These are phyloP conservation scores for Diaporthe sp. DNA, from an alignment of 2,329 filamentous ascomycete genomes.

Conservation along the genomic window DNA sequence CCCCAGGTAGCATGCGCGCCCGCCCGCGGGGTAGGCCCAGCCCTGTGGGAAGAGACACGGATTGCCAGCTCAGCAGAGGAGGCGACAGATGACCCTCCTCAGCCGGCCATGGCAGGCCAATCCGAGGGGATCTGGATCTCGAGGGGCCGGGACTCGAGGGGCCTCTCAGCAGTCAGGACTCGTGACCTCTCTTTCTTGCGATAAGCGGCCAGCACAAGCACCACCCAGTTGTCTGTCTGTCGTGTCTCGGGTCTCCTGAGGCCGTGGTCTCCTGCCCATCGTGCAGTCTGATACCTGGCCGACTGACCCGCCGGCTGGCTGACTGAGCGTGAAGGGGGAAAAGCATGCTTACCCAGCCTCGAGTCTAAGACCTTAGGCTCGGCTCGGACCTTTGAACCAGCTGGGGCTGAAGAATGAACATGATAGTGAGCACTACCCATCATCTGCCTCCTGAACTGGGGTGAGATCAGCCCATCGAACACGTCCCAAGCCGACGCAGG, in stretches of 20 bases:
- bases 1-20: not conserved
- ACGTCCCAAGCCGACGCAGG: not conserved
- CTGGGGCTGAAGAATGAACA: conserved; percentile 8
- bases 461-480: conserved; percentile 23
- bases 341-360: conserved; percentile 20
- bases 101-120: conserved; percentile 6
- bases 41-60: conserved; percentile 14
- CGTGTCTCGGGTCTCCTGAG: conserved; percentile 24
- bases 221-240: not conserved
- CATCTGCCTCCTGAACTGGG: conserved; percentile 23
- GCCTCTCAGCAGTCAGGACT: not conserved
- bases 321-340: not conserved
- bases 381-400: conserved; percentile 31
- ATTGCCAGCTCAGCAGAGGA: conserved; percentile 34
- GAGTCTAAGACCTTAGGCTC: conserved; percentile 27
- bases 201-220: conserved; percentile 3
- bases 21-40: conserved; percentile 21
- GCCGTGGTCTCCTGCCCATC: conserved; percentile 20
- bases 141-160: conserved; percentile 4
- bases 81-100: conserved; percentile 36
- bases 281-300: conserved; percentile 23
- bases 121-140: not conserved
- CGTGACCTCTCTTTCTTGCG: conserved; percentile 8
- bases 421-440: conserved; percentile 35
- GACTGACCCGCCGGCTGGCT: conserved; percentile 4